Conservation (phyloP, 768 basidiomycete species). For the Porphyrellus cyaneotinctus region DNA sequence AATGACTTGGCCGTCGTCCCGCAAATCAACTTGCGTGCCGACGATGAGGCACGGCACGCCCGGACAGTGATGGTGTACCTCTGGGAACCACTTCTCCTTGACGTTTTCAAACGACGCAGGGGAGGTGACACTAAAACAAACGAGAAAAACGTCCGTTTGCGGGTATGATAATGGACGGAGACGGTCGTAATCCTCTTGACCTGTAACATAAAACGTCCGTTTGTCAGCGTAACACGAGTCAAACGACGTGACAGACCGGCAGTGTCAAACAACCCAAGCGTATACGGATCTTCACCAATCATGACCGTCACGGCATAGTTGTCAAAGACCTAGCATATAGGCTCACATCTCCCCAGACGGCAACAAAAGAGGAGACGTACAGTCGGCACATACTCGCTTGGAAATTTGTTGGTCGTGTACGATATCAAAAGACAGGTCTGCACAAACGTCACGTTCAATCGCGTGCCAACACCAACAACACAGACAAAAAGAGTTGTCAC, state of each 20-base stretch:
- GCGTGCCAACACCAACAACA: background rate
- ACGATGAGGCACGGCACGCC: slow-evolving; percentile 99
- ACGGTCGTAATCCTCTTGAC: slow-evolving; percentile 99
- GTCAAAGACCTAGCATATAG: slow-evolving; percentile 71
- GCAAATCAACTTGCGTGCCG: slow-evolving; percentile 95
- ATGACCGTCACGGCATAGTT: slow-evolving; percentile 99
- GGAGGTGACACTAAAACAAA: slow-evolving; percentile 98
- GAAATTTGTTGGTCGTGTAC: slow-evolving; percentile 97
- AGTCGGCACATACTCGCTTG: slow-evolving; percentile 98
- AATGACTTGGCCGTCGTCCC: slow-evolving; percentile 88
- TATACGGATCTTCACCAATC: slow-evolving; percentile 99
- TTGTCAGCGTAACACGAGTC: background rate
- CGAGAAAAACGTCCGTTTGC: slow-evolving; percentile 98
- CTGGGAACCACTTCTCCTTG: slow-evolving; percentile 99
- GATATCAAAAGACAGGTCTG: slow-evolving; percentile 96
- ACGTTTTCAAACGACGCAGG: slow-evolving; percentile 99
- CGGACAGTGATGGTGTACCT: slow-evolving; percentile 99
- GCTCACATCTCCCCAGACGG: slow-evolving; percentile 14
- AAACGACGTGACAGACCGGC: slow-evolving; percentile 64
- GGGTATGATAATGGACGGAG: slow-evolving; percentile 99
- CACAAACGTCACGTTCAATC: slow-evolving; percentile 2
- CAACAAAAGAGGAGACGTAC: slow-evolving; percentile 46
- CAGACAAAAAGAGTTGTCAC: slow-evolving; percentile 27
- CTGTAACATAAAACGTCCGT: slow-evolving; percentile 37
- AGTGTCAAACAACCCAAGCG: slow-evolving; percentile 96